phyloP scores from a whole-genome alignment of 495 filamentous ascomycete species.

The Cetradonia linearis region DNA sequence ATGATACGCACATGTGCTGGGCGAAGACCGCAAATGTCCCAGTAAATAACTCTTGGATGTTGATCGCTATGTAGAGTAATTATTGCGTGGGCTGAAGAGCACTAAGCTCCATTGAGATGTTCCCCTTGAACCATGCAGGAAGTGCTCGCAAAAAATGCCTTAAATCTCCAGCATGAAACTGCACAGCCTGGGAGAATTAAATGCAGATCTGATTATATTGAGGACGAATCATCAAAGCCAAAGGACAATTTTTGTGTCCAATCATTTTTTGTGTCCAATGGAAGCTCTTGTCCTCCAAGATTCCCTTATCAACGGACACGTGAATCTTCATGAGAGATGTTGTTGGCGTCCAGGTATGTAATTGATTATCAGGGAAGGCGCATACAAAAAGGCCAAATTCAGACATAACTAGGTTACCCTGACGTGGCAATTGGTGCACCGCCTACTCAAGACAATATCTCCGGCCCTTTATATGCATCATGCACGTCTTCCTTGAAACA shows the following conservation, averaged over 20 bases:
- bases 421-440: slow-evolving; percentile 6
- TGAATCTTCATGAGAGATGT: not conserved
- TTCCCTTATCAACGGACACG: not conserved
- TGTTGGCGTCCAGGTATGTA: not conserved
- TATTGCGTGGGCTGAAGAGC: not conserved
- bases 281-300: not conserved
- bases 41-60: not conserved
- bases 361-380: not conserved
- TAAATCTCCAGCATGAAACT: not conserved
- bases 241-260: not conserved
- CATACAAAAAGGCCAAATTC: not conserved
- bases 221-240: not conserved
- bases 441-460: not conserved
- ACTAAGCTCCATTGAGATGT: not conserved
- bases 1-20: not conserved
- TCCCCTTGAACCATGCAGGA: not conserved
- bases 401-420: not conserved
- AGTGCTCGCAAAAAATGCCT: not conserved
- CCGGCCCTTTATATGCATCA: not conserved
- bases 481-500: slow-evolving; percentile 3
- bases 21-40: not conserved
- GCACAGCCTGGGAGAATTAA: not conserved
- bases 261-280: not conserved
- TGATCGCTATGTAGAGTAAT: not conserved
- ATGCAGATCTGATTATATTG: not conserved